A percentile compares a stretch with the other conserved stretches of the same genome.
These are phyloP conservation scores for Trifolium repens DNA, from an alignment of 306 rosid species.

Conservation along the genomic window DNA sequence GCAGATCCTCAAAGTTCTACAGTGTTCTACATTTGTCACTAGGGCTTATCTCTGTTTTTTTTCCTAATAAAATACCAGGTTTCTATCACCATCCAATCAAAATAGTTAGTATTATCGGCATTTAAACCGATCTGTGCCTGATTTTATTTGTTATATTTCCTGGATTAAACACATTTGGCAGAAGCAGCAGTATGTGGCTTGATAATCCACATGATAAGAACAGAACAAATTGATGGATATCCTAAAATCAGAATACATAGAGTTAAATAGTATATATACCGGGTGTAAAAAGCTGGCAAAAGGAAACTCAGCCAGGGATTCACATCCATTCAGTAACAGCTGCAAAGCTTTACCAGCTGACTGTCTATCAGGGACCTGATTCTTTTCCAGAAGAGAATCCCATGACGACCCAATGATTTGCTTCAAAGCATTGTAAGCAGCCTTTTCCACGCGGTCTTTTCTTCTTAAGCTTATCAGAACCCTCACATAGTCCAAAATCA, in stretches of 20 bases:
- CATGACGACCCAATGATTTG: slow-evolving; percentile 65
- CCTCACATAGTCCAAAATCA: slow-evolving; percentile 88
- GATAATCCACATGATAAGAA: slow-evolving; percentile 9
- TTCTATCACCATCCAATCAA: slow-evolving; percentile 6
- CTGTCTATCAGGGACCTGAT: slow-evolving; percentile 44
- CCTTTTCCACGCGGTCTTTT: slow-evolving; percentile 69
- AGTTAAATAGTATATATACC: slow-evolving; percentile 57
- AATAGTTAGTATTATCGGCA: slow-evolving; percentile 9
- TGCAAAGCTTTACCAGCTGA: slow-evolving; percentile 46
- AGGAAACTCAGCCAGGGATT: slow-evolving; percentile 94
- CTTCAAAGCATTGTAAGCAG: slow-evolving; percentile 73
- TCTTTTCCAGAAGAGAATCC: slow-evolving; percentile 58
- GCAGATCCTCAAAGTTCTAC: slow-evolving; percentile 9
- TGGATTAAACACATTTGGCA: slow-evolving; percentile 31
- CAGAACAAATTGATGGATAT: slow-evolving; percentile 35
- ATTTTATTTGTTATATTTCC: slow-evolving; percentile 11
- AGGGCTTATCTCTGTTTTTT: not conserved
- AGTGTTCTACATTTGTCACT: not conserved
- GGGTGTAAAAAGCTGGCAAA: slow-evolving; percentile 80
- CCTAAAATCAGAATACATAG: slow-evolving; percentile 42
- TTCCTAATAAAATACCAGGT: slow-evolving; percentile 10
- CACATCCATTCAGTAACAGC: slow-evolving; percentile 69
- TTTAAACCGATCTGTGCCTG: slow-evolving; percentile 23
- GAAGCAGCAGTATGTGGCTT: slow-evolving; percentile 17
- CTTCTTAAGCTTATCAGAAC: slow-evolving; percentile 80